Evolutionary conservation across 2,329 filamentous ascomycete species (phyloP).

Genomic region (Elsinoe necatrix): DNA sequence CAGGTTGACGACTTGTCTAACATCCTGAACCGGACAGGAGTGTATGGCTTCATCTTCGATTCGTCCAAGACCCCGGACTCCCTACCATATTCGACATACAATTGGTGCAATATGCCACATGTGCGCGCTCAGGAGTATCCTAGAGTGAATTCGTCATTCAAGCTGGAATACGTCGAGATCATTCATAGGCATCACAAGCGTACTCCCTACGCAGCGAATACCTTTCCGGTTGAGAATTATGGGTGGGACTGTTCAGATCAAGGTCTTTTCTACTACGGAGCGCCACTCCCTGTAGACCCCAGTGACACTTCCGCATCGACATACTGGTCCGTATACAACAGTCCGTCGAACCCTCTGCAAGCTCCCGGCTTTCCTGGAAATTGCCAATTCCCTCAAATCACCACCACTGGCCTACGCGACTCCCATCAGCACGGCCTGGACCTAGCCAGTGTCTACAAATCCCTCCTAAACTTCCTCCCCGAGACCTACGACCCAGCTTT

Average conservation of each 20-base stretch:
- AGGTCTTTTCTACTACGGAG: slow-evolving; percentile 60
- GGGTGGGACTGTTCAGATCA: slow-evolving; percentile 65
- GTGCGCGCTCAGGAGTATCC: slow-evolving; percentile 60
- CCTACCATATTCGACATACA: slow-evolving; percentile 55
- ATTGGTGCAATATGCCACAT: slow-evolving; percentile 85
- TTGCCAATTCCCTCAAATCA: slow-evolving; percentile 78
- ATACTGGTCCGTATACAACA: slow-evolving; percentile 59
- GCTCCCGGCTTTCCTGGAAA: slow-evolving; percentile 61
- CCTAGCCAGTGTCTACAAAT: slow-evolving; percentile 66
- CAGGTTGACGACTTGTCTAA: slow-evolving; percentile 53
- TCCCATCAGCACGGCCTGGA: slow-evolving; percentile 70
- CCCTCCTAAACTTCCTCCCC: slow-evolving; percentile 60
- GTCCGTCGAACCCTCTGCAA: slow-evolving; percentile 57
- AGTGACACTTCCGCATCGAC: slow-evolving; percentile 46
- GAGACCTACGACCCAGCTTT: slow-evolving; percentile 35
- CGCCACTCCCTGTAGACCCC: slow-evolving; percentile 40
- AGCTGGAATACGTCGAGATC: slow-evolving; percentile 68
- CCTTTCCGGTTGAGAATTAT: slow-evolving; percentile 65
- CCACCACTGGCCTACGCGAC: slow-evolving; percentile 60
- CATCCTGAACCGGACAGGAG: slow-evolving; percentile 51
- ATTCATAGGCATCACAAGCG: slow-evolving; percentile 81
- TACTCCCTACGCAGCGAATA: slow-evolving; percentile 69
- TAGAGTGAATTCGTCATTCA: slow-evolving; percentile 43
- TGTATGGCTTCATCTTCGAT: slow-evolving; percentile 68
- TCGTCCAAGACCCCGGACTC: slow-evolving; percentile 50